Base-by-base conservation (phyloP, 257 asterid genomes). In the Jaltomata sinuosa region DNA sequence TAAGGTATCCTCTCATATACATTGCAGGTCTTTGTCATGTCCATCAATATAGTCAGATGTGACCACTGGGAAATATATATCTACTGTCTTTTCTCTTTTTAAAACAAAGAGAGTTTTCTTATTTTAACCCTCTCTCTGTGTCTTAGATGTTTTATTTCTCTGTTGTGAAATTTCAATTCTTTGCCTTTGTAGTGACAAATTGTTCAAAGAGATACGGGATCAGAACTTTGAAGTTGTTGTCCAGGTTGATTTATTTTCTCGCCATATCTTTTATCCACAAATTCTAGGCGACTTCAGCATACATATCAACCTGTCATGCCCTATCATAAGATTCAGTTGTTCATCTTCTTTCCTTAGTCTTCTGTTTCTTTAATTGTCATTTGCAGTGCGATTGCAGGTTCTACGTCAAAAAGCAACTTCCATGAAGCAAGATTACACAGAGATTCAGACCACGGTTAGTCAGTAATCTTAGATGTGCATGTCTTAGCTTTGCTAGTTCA, bases 351-450 rank as follows among this genome's bases (percentile, higher is more conserved):
- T 80, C 81, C 79, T 84, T 86, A 49, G 79, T 32, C 85, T 80
- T 80, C 85, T 57, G 80, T 81, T 86, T 83, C 85, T 87, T 92
- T 92, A 87, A 89, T 89, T 87, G 84, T 86, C 84, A 81, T 83
- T 80, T 83, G 89, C 89, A 87, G 90, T 83, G 83, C 86, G 80
- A 77, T 94, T 92, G 92, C 97, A 97, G 99, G 98, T 95, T 90
- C 95, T 97, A 87, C 99, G 99, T 87, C 96, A 94, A 85, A 97
- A 95, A 87, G 99, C 99, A 19, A 95, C 98, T 84, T 90, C 99
- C 81, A 97, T 97, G 99, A 95, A 97, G 89, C 97, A 97, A 85
- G 98, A 97, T 87, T 97, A 97, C 90, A 85, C 97, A 71, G 99
- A 94, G 12, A 97, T 97, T 90, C 92, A 96, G 25, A 89, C 94